Evolutionary conservation across 2,329 filamentous ascomycete species (phyloP), one percentile per base, ranked within the genome.

Genomic region (Parafenestella ontariensis): DNA sequence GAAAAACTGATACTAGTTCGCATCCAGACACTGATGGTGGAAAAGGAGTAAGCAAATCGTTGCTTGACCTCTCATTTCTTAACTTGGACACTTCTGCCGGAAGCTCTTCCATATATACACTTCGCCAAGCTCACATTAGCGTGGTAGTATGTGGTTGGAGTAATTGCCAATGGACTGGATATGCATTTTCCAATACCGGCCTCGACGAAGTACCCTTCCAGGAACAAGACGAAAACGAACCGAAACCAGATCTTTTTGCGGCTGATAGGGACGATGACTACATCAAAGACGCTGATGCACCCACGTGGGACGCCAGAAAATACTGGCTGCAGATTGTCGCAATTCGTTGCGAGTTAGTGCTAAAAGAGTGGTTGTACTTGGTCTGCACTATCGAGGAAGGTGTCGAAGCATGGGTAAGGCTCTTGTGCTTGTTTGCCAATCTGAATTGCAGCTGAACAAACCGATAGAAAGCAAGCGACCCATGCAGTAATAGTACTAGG

Each of bases 291-390:
- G 36, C 46, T 8, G 13, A 52, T 5, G 13, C 7, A 1, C 51
- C 36, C 7, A 44, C 44, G 3, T 56, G 57, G 57, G 59, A 60
- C 41, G 37, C 57, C 11, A 46, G 59, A 20, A 23, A 13, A 6
- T 62, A 60, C 28, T 62, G 45, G 37, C 41, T 62, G 13, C 39
- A 37, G 2, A 45, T 52, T 1, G 39, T 49, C 20, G 46, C 46
- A 2, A 24, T 53, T 28, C 41, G 56, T 10, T 34, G 18, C 9
- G 28, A 34, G 11, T 7, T 49, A 6, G 31, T 61, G 2, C 20
- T 56, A 1, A 20, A 43, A 29, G 55, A 58, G 40, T 56, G 47
- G 44, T 1, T 18, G 8, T 50, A 49, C n/a, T 26, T 58, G 3
- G 41, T 58, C n/a, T 17, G 28, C 10, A 56, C 43, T 2, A n/a